Conservation (phyloP, 441 rosid species). For the Pelargonium fulgidum region DNA sequence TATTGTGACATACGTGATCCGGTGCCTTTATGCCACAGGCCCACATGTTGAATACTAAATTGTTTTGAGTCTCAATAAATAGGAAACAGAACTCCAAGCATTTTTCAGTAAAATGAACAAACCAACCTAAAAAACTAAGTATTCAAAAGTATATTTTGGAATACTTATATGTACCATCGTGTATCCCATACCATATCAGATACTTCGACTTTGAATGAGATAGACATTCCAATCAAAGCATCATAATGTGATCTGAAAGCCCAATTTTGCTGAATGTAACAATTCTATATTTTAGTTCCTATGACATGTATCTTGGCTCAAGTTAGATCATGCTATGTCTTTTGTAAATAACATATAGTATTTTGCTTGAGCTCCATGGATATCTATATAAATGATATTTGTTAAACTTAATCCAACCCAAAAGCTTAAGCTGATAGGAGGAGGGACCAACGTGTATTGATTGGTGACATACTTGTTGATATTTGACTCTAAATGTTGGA, state of each 20-base stretch:
- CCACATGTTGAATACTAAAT: not conserved
- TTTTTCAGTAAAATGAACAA: not conserved
- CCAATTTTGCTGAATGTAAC: not conserved
- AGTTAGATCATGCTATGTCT: not conserved
- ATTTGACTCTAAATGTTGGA: not conserved
- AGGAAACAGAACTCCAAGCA: not conserved
- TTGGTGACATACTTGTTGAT: not conserved
- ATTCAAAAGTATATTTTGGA: not conserved
- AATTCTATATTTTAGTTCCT: not conserved
- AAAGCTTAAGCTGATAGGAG: no score
- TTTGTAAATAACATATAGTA: not conserved
- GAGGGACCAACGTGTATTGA: no score
- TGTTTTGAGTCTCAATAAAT: not conserved
- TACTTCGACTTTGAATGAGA: not conserved
- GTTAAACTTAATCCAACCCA: no score
- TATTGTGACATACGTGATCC: no score
- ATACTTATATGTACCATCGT: not conserved
- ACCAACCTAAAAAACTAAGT: no score
- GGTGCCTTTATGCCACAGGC: no score
- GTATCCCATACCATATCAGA: not conserved
- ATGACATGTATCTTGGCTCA: not conserved
- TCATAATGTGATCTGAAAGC: not conserved
- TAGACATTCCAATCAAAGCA: not conserved
- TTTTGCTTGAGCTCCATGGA: not conserved
- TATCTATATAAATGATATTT: not conserved